Conservation (phyloP, 306 rosid species). For the Fragaria nilgerrensis region DNA sequence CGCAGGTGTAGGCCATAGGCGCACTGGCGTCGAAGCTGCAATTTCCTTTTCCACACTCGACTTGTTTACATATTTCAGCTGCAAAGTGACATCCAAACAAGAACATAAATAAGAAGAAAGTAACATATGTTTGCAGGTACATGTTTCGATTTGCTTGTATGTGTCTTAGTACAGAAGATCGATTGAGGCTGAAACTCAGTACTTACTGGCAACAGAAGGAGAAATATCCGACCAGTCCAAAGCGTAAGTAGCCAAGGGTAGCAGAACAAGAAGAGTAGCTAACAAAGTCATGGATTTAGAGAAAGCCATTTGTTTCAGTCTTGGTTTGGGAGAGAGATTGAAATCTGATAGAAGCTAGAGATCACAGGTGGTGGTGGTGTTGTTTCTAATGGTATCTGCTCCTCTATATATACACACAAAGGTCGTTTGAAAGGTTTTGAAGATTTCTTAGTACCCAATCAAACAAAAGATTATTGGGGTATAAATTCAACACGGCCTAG, state of each 20-base stretch:
- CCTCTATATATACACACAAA: background rate
- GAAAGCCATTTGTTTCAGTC: constrained; percentile 28
- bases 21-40: constrained; percentile 35
- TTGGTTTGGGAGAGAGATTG: background rate
- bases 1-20: constrained; percentile 49
- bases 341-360: background rate
- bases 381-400: constrained; percentile 6
- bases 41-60: constrained; percentile 74
- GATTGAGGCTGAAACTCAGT: constrained; percentile 1
- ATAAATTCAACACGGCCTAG: background rate
- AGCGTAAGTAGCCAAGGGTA: constrained; percentile 25
- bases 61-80: constrained; percentile 53
- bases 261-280: constrained; percentile 27
- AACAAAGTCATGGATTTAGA: constrained; percentile 29
- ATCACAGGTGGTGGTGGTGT: background rate
- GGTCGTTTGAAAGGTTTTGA: background rate
- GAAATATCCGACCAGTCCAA: background rate
- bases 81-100: constrained; percentile 13
- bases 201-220: constrained; percentile 31
- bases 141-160: background rate
- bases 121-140: background rate
- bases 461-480: background rate
- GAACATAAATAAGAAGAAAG: background rate
- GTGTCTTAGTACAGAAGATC: background rate
- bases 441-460: constrained; percentile 19